Conservation (phyloP, 768 basidiomycete species). For the Suillus spraguei region DNA sequence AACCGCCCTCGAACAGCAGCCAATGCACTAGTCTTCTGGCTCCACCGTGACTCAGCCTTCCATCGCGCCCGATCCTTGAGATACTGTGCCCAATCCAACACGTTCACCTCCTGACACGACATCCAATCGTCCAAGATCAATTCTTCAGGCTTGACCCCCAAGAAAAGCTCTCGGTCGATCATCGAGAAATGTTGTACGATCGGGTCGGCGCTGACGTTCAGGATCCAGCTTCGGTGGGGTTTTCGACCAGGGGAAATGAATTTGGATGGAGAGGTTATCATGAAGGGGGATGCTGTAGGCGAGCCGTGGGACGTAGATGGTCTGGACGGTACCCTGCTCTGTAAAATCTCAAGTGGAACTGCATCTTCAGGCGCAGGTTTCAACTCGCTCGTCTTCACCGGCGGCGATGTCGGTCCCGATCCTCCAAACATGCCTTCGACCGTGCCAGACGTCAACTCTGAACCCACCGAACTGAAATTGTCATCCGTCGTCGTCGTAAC, state of each 20-base stretch:
- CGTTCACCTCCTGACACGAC: slow-evolving; percentile 59
- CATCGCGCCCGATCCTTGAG: slow-evolving; percentile 71
- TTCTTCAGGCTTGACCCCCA: slow-evolving; percentile 85
- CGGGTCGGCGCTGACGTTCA: slow-evolving; percentile 58
- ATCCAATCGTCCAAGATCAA: slow-evolving; percentile 77
- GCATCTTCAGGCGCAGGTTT: slow-evolving; percentile 61
- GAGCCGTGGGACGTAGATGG: slow-evolving; percentile 37
- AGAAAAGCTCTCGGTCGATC: slow-evolving; percentile 88
- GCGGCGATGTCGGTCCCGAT: slow-evolving; percentile 28
- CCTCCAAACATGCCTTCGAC: slow-evolving; percentile 1
- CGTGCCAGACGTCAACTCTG: slow-evolving; percentile 20
- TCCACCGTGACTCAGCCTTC: slow-evolving; percentile 61
- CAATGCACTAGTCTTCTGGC: slow-evolving; percentile 70
- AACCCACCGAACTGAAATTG: slow-evolving; percentile 23
- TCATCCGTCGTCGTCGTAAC: slow-evolving; percentile 21
- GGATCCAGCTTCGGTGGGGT: slow-evolving; percentile 72
- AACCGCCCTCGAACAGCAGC: slow-evolving; percentile 79
- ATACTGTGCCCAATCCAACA: slow-evolving; percentile 84
- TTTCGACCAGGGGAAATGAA: slow-evolving; percentile 43
- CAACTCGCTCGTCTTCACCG: slow-evolving; percentile 38
- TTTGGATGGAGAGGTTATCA: slow-evolving; percentile 34
- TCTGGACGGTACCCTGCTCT: slow-evolving; percentile 52
- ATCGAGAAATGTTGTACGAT: slow-evolving; percentile 82
- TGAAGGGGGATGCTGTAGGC: slow-evolving; percentile 21
- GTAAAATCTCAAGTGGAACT: slow-evolving; percentile 67